Evolutionary conservation across 2,329 filamentous ascomycete genomes (phyloP).

Genomic region (Penicillium sp.): DNA sequence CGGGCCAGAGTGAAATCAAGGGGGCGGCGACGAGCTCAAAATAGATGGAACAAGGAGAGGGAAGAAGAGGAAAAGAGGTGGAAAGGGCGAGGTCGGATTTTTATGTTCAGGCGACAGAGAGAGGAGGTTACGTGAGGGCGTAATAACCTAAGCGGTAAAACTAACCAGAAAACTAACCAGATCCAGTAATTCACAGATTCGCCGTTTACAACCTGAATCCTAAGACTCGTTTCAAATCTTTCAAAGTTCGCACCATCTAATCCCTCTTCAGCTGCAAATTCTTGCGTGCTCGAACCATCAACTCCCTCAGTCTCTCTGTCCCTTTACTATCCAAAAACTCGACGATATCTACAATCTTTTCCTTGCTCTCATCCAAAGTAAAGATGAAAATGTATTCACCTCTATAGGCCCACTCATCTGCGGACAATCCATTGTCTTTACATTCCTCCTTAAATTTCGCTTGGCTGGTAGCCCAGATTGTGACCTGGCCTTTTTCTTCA

Average conservation of each 20-base stretch:
- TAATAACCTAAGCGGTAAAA: too few species aligned
- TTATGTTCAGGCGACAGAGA: too few species aligned
- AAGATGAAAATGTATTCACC: constrained; percentile 17
- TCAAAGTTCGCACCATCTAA: background rate
- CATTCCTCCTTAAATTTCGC: constrained; percentile 2
- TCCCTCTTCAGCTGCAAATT: constrained; percentile 8
- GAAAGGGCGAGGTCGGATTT: too few species aligned
- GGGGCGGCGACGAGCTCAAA: too few species aligned
- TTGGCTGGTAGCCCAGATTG: constrained; percentile 13
- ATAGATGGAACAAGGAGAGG: too few species aligned
- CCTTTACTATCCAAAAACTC: constrained; percentile 15
- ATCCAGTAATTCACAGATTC: too few species aligned
- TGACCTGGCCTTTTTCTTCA: constrained; percentile 13
- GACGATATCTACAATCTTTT: constrained; percentile 8
- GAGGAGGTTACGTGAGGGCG: too few species aligned
- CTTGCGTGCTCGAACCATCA: constrained; percentile 10
- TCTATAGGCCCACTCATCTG: constrained; percentile 5
- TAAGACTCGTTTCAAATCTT: too few species aligned
- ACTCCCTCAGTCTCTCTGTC: constrained; percentile 9
- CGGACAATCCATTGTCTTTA: constrained; percentile 1
- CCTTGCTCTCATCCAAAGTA: constrained; percentile 12
- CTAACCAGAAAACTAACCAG: too few species aligned
- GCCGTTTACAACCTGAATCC: too few species aligned
- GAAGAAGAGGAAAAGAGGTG: too few species aligned
- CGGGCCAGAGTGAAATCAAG: too few species aligned